These are phyloP conservation scores for Physcomitrium patens DNA, from an alignment of 225 moss, liverwort and hornwort genomes.

Conservation along the genomic window DNA sequence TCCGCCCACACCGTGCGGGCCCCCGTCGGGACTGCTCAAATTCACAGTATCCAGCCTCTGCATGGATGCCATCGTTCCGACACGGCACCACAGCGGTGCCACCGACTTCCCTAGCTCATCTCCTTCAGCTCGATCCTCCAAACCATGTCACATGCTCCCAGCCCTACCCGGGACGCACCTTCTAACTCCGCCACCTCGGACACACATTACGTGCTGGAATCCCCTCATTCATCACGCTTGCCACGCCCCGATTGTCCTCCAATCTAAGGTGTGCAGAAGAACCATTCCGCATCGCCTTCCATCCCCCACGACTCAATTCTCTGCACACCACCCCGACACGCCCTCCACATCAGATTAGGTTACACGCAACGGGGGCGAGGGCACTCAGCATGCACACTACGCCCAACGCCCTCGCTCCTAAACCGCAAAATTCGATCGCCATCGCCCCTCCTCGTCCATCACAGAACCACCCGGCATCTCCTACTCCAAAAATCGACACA, in stretches of 20 bases:
- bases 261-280: constrained; percentile 32
- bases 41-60: constrained; percentile 53
- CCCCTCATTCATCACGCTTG: constrained; percentile 7
- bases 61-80: constrained; percentile 59
- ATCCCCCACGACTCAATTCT: constrained; percentile 20
- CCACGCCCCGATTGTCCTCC: constrained; percentile 27
- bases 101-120: constrained; percentile 47
- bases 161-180: constrained; percentile 7
- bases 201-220: constrained; percentile 7
- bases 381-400: neutral
- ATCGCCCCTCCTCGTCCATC: neutral
- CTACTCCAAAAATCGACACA: constrained; percentile 4
- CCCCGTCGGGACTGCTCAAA: constrained; percentile 53
- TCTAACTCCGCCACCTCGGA: constrained; percentile 8
- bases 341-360: constrained; percentile 30
- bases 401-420: too few species aligned
- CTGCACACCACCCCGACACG: constrained; percentile 19
- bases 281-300: constrained; percentile 36
- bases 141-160: constrained; percentile 37
- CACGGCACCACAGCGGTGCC: constrained; percentile 52
- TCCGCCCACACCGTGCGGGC: constrained; percentile 41
- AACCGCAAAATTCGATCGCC: too few species aligned
- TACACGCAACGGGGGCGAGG: constrained; percentile 15
- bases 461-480: constrained; percentile 1
- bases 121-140: constrained; percentile 35